Conservation (phyloP, 2,329 filamentous ascomycete genomes). For the Pseudogymnoascus sp. region DNA sequence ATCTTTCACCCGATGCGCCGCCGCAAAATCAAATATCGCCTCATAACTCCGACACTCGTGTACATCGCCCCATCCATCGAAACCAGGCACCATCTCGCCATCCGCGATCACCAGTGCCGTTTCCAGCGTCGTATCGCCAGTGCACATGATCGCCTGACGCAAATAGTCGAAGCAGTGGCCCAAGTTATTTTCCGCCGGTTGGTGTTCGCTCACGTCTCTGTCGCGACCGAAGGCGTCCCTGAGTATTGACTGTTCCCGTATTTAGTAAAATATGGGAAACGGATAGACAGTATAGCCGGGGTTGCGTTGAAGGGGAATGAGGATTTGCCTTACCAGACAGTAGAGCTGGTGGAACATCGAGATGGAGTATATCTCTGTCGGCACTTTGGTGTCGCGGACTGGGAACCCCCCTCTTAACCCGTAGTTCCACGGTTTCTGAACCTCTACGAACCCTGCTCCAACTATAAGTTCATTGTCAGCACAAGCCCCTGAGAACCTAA, state of each 20-base stretch:
- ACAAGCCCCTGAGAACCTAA: not conserved
- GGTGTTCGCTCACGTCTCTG: not conserved
- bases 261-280: not conserved
- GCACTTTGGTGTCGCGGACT: not conserved
- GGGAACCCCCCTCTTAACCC: not conserved
- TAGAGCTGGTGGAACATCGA: not conserved
- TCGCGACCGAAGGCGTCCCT: not conserved
- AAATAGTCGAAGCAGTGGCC: slow-evolving; percentile 18
- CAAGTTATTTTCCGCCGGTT: slow-evolving; percentile 8
- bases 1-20: not conserved
- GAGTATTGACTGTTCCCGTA: not conserved
- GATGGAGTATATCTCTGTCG: not conserved
- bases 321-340: not conserved
- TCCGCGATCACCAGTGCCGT: slow-evolving; percentile 23
- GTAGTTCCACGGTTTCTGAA: not conserved
- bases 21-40: not conserved
- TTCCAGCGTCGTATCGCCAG: slow-evolving; percentile 22
- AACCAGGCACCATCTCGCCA: not conserved
- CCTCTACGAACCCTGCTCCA: not conserved
- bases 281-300: not conserved
- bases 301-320: not conserved
- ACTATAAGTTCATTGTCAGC: not conserved
- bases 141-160: slow-evolving; percentile 15
- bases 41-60: not conserved
- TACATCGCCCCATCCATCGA: not conserved